phyloP scores from a whole-genome alignment of 179 eudicot species.

The Nepenthes alata region DNA sequence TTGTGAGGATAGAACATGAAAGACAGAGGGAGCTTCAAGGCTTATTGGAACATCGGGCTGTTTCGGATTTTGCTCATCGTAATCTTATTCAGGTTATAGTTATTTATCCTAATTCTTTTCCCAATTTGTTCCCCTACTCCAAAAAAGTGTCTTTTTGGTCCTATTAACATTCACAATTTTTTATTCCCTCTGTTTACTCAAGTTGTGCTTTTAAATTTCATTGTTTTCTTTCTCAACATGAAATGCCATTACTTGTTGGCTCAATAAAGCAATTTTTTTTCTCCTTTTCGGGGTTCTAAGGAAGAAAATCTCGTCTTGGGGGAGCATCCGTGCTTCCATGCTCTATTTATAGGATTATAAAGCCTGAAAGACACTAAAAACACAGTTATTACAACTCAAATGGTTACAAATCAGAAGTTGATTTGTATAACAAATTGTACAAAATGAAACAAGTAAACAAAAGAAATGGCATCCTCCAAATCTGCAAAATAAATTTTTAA shows the following conservation, averaged over 20 bases:
- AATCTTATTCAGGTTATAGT: conserved; percentile 85
- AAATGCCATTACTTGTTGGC: not conserved
- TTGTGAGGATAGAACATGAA: conserved; percentile 82
- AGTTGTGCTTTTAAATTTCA: not conserved
- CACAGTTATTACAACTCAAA: too few species aligned
- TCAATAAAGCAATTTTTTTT: not conserved
- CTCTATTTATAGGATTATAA: too few species aligned
- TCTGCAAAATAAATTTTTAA: too few species aligned
- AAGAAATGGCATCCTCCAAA: too few species aligned
- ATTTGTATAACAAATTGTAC: too few species aligned
- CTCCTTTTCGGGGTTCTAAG: not conserved
- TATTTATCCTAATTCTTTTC: not conserved
- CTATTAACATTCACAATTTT: too few species aligned
- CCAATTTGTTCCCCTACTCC: not conserved
- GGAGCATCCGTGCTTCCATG: too few species aligned
- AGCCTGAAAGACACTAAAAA: too few species aligned
- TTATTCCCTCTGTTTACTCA: not conserved
- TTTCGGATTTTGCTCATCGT: conserved; percentile 95
- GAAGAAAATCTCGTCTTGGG: not conserved
- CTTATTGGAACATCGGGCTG: conserved; percentile 88
- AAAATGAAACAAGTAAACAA: too few species aligned
- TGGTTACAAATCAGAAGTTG: too few species aligned
- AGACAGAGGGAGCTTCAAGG: conserved; percentile 94
- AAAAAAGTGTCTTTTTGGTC: too few species aligned
- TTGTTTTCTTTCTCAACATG: not conserved